Evolutionary conservation across 208 protist genomes (phyloP).

Genomic region (Porcisia deanei): DNA sequence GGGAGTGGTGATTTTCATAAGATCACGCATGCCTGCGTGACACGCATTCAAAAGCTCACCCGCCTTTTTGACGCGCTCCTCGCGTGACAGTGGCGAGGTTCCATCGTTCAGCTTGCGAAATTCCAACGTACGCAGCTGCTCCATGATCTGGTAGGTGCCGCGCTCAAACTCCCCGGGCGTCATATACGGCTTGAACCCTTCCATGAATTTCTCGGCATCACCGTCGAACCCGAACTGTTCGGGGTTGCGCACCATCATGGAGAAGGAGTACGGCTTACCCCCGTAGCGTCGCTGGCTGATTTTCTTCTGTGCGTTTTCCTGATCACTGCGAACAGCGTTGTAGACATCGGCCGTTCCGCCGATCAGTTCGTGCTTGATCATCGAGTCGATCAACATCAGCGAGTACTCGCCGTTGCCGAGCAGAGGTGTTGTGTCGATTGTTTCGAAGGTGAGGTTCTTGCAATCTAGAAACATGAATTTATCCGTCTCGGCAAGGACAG

Average conservation of each 20-base stretch:
- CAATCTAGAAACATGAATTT: constrained; percentile 89
- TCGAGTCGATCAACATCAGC: constrained; percentile 75
- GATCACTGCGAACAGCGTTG: constrained; percentile 70
- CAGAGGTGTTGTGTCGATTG: constrained; percentile 49
- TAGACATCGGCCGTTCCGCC: constrained; percentile 54
- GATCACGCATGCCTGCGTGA: constrained; percentile 69
- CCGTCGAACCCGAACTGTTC: constrained; percentile 48
- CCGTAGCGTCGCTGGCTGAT: constrained; percentile 48
- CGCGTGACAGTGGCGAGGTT: constrained; percentile 29
- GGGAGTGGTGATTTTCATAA: constrained; percentile 74
- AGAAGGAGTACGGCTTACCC: constrained; percentile 65
- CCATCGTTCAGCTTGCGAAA: constrained; percentile 60
- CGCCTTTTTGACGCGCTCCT: constrained; percentile 45
- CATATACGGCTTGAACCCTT: constrained; percentile 47
- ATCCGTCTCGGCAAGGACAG: constrained; percentile 66
- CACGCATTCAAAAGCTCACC: constrained; percentile 68
- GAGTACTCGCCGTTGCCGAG: constrained; percentile 54
- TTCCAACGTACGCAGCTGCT: constrained; percentile 65
- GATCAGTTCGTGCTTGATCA: constrained; percentile 70
- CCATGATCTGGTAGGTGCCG: constrained; percentile 66
- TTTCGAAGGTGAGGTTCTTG: constrained; percentile 50
- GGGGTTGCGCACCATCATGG: constrained; percentile 63
- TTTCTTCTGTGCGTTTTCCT: constrained; percentile 67
- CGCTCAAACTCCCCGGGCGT: constrained; percentile 60
- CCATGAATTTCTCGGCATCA: constrained; percentile 53